A percentile compares a stretch with the other conserved stretches of the same genome.
These are phyloP conservation scores for Basidiobolus meristosporus DNA, from an alignment of 371 early-diverging fungal genomes.

Conservation along the genomic window DNA sequence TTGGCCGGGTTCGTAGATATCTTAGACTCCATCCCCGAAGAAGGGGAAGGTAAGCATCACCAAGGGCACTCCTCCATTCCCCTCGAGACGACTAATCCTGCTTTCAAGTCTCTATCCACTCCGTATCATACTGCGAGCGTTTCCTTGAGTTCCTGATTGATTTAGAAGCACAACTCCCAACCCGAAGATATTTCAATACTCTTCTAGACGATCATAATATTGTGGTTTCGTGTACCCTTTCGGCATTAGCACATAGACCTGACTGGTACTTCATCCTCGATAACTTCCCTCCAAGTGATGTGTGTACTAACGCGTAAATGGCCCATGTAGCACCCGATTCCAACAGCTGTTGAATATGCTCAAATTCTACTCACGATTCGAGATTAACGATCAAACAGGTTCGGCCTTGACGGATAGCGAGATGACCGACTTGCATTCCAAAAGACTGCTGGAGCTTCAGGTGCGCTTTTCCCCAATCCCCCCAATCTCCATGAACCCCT, in stretches of 20 bases:
- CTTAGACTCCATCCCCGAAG: too few relatives aligned
- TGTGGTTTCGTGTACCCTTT: constrained; percentile 27
- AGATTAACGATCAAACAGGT: constrained; percentile 71
- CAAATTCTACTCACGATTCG: constrained; percentile 47
- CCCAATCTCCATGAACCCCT: too few relatives aligned
- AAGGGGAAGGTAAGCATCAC: too few relatives aligned
- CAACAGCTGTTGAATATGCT: constrained; percentile 37
- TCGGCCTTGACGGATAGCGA: constrained; percentile 40
- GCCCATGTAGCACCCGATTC: too few relatives aligned
- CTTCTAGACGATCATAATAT: constrained; percentile 68
- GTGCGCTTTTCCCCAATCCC: constrained; percentile 12
- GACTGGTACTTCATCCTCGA: too few relatives aligned
- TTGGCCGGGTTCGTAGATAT: too few relatives aligned
- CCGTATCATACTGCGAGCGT: constrained; percentile 51
- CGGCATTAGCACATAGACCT: constrained; percentile 25
- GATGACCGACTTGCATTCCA: constrained; percentile 34
- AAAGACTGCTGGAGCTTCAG: constrained; percentile 42
- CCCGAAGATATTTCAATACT: constrained; percentile 69
- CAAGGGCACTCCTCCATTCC: too few relatives aligned
- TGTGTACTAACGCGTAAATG: too few relatives aligned
- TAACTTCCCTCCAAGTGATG: too few relatives aligned
- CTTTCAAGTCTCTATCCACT: too few relatives aligned
- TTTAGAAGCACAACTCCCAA: constrained; percentile 71
- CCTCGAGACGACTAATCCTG: too few relatives aligned
- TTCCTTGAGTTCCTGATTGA: constrained; percentile 72